Evolutionary conservation across 2,329 filamentous ascomycete species (phyloP), one percentile per base, ranked within the genome.

Genomic region (Onygenales sp.): DNA sequence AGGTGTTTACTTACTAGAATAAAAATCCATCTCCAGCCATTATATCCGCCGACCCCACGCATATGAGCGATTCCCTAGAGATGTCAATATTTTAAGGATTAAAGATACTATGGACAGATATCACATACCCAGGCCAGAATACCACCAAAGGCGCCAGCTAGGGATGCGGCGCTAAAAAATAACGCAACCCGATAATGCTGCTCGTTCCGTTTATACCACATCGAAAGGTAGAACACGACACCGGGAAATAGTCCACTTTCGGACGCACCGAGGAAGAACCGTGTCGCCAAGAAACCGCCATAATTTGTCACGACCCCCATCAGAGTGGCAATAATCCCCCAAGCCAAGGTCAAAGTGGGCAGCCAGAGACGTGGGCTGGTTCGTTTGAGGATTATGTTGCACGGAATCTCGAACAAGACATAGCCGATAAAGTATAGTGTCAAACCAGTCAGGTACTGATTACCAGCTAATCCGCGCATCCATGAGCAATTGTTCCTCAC

Each of bases 111-210:
- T 27, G 6, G 48, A 14, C 14, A 42, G 39, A 53, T 78, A 39
- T 49, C 14, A 21, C 36, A 1, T 51, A 51, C 77, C 71, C 77
- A 82, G 1, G 81, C 82, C 60, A 74, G 74, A 6, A 77, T 71
- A 2, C 78, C 78, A 4, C 77, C 77, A 59, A 81, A 80, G 0
- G 76, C 77, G 33, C 68, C 75, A 58, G 66, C 78, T 58, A 73
- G 76, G 65, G 79, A 80, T n/a, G 66, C 82, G 68, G 71, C 82
- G 64, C 62, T 77, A 49, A 79, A 66, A 61, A 76, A 72, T 56
- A 77, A 73, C 0, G 78, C 77, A 62, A 86, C 77, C 6, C 82
- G 78, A 61, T 81, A 76, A 1, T 75, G 77, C 17, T 78, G 70
- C 62, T 84, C 80, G 3, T 77, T 74, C 6, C 74, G 70, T 13